Percentiles rank a stretch among this genome's conserved stretches.
These are phyloP conservation scores for Protomyces macrosporus DNA, from an alignment of 1,139 yeast genomes.

Conservation along the genomic window DNA sequence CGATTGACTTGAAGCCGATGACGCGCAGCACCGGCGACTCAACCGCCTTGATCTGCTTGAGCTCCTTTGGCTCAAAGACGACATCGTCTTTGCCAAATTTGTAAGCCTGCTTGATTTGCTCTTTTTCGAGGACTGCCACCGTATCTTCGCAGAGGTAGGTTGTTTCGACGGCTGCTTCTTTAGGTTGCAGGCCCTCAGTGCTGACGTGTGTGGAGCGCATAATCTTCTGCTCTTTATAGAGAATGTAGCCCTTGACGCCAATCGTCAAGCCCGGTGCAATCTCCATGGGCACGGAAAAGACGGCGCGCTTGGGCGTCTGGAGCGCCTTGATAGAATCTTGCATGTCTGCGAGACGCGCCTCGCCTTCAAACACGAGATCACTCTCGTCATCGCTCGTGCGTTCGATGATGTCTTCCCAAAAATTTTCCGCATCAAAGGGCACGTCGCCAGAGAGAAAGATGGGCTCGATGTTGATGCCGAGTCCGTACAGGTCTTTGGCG, in stretches of 20 bases:
- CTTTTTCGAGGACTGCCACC: conserved; percentile 45
- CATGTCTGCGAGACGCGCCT: conserved; percentile 40
- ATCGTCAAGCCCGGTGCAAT: conserved; percentile 52
- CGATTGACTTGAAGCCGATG: conserved; percentile 58
- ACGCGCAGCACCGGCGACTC: conserved; percentile 49
- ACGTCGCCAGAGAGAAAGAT: conserved; percentile 50
- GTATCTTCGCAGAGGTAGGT: conserved; percentile 42
- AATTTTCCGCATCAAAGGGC: conserved; percentile 47
- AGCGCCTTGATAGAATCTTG: conserved; percentile 50
- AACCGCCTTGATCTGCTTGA: conserved; percentile 40
- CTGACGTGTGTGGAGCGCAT: conserved; percentile 47
- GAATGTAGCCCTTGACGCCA: conserved; percentile 65
- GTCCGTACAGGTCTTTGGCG: conserved; percentile 55
- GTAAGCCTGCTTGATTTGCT: conserved; percentile 41
- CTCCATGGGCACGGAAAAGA: conserved; percentile 56
- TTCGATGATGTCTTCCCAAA: conserved; percentile 28
- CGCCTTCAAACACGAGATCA: conserved; percentile 22
- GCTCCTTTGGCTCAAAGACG: conserved; percentile 41
- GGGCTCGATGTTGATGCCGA: conserved; percentile 55
- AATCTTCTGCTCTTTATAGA: conserved; percentile 53
- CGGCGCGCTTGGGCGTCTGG: conserved; percentile 58
- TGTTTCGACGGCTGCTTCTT: conserved; percentile 52
- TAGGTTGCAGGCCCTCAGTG: conserved; percentile 49
- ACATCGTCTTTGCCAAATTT: conserved; percentile 47
- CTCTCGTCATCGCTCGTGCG: conserved; percentile 37